Evolutionary conservation across 306 rosid species (phyloP).

Genomic region (Abrus pulchellus): DNA sequence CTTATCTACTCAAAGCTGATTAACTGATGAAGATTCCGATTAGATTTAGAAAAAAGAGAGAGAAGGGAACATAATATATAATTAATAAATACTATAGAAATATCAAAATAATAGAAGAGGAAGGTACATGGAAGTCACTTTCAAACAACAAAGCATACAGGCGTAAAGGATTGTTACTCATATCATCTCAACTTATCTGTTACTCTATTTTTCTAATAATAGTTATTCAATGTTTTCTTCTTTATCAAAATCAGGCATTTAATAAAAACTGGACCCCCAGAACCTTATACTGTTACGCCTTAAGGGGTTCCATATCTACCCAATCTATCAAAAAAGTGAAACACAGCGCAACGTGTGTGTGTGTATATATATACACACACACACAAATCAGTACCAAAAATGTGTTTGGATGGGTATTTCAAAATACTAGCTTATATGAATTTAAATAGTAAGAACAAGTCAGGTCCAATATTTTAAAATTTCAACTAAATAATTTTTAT

Average conservation of each 20-base stretch:
- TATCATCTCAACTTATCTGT: not conserved
- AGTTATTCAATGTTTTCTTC: not conserved
- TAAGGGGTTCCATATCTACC: too few species aligned
- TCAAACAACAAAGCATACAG: slow-evolving; percentile 42
- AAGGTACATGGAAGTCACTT: slow-evolving; percentile 53
- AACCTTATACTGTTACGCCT: too few species aligned
- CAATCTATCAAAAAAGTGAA: too few species aligned
- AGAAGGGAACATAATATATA: not conserved
- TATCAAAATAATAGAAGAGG: slow-evolving; percentile 36
- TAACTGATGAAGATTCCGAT: slow-evolving; percentile 61
- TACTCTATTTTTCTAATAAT: not conserved
- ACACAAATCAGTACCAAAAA: too few species aligned
- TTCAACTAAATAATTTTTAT: too few species aligned
- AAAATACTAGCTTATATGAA: too few species aligned
- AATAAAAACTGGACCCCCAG: too few species aligned
- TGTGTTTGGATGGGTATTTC: too few species aligned
- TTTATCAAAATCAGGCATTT: not conserved
- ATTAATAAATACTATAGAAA: not conserved
- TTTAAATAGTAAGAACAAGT: too few species aligned
- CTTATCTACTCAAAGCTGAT: slow-evolving; percentile 66
- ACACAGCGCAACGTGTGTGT: too few species aligned
- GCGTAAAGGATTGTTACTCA: slow-evolving; percentile 22
- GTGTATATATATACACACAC: too few species aligned
- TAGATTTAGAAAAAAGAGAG: slow-evolving; percentile 43
- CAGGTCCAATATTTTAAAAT: too few species aligned